Evolutionary conservation across 306 rosid species (phyloP).

Genomic region (Lathyrus sativus): DNA sequence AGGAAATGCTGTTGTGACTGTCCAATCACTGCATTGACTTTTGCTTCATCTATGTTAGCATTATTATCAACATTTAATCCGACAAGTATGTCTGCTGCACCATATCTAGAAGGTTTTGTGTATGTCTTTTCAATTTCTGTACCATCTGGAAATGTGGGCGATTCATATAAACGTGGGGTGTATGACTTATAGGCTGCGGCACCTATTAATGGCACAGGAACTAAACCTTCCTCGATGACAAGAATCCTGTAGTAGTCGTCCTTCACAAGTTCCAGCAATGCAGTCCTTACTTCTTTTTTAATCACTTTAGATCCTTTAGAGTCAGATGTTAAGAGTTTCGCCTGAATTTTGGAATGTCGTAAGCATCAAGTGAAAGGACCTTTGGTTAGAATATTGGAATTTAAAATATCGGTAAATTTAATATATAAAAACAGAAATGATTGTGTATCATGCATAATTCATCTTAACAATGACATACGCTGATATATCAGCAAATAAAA

Average conservation of each 20-base stretch:
- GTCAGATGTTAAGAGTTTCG: constrained; percentile 53
- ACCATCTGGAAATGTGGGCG: constrained; percentile 88
- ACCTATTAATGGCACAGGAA: constrained; percentile 86
- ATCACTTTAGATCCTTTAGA: constrained; percentile 58
- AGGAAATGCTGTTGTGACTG: constrained; percentile 77
- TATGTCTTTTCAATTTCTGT: constrained; percentile 65
- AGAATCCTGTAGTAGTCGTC: constrained; percentile 73
- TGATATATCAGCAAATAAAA: constrained; percentile 22
- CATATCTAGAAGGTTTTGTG: constrained; percentile 64
- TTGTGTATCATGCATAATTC: constrained; percentile 17
- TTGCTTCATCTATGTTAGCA: constrained; percentile 65
- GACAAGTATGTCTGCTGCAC: constrained; percentile 81
- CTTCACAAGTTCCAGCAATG: constrained; percentile 72
- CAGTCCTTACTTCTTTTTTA: constrained; percentile 83
- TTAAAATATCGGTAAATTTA: constrained; percentile 33
- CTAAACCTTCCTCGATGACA: constrained; percentile 83
- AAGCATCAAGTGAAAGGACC: constrained; percentile 27
- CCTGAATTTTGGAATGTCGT: constrained; percentile 48
- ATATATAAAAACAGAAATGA: background rate
- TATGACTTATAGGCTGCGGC: constrained; percentile 78
- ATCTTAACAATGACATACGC: constrained; percentile 29
- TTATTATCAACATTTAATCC: constrained; percentile 66
- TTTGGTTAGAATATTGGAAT: constrained; percentile 13
- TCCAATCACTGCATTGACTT: constrained; percentile 70
- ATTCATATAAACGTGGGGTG: constrained; percentile 54